Evolutionary conservation across 176 grass and related monocot genomes (phyloP).

Genomic region (Chloris gayana): DNA sequence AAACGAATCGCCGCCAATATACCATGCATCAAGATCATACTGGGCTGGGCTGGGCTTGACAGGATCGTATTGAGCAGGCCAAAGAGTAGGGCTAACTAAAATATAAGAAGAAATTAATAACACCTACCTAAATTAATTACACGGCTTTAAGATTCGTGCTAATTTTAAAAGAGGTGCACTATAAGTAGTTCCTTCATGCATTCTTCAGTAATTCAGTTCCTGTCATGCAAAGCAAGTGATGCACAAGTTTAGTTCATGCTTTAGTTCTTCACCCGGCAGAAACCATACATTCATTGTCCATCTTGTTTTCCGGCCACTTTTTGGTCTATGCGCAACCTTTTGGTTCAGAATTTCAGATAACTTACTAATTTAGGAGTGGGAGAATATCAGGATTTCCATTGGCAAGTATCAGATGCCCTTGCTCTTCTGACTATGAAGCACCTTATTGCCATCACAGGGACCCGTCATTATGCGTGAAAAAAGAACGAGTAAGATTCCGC

Average conservation of each 20-base stretch:
- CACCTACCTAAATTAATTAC: too few species aligned
- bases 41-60: too few species aligned
- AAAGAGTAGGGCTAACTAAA: too few species aligned
- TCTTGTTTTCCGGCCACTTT: not conserved
- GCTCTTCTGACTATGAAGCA: slow-evolving; percentile 11
- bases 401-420: not conserved
- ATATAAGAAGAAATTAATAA: too few species aligned
- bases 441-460: slow-evolving; percentile 10
- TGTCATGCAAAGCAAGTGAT: not conserved
- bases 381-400: not conserved
- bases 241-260: not conserved
- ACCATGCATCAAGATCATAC: too few species aligned
- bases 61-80: too few species aligned
- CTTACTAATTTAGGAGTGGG: not conserved
- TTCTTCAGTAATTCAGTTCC: not conserved
- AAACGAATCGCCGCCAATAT: too few species aligned
- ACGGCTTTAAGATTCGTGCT: too few species aligned
- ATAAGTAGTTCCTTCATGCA: not conserved
- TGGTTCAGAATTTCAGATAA: not conserved
- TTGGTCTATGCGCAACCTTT: not conserved
- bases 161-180: too few species aligned
- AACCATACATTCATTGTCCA: not conserved
- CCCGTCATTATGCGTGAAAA: not conserved
- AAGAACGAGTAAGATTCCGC: not conserved
- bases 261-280: not conserved